These are phyloP conservation scores for Drosera spatulata DNA, from an alignment of 179 eudicot species.

Conservation along the genomic window DNA sequence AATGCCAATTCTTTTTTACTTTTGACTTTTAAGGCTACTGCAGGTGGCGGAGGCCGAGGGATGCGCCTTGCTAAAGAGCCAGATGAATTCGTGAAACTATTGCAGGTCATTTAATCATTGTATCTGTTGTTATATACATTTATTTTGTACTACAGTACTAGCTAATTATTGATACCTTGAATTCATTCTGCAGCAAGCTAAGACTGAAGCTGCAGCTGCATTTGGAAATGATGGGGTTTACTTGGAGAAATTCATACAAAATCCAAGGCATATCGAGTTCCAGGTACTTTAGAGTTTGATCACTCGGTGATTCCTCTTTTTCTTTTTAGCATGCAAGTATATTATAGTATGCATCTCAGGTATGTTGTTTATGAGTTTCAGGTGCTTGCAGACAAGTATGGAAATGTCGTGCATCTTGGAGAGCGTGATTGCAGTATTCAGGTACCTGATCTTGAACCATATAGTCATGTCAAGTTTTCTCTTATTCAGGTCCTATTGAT, in stretches of 20 bases:
- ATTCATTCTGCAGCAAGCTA: constrained; percentile 57
- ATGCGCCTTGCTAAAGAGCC: constrained; percentile 99
- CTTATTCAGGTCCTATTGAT: too few species aligned
- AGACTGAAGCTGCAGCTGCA: constrained; percentile 99
- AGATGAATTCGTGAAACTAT: constrained; percentile 85
- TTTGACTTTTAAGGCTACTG: constrained; percentile 67
- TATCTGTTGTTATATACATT: background rate
- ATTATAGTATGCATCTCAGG: background rate
- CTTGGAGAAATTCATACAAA: constrained; percentile 80
- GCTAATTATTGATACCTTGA: too few species aligned
- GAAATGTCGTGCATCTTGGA: constrained; percentile 96
- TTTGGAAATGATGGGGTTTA: constrained; percentile 97
- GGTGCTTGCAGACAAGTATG: constrained; percentile 97
- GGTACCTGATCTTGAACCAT: constrained; percentile 19
- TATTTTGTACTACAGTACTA: too few species aligned
- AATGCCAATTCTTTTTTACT: background rate
- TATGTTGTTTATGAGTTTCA: constrained; percentile 6
- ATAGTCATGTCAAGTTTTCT: too few species aligned
- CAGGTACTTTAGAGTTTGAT: constrained; percentile 44
- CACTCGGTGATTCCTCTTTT: background rate
- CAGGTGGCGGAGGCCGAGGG: constrained; percentile 99
- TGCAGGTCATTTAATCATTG: constrained; percentile 48
- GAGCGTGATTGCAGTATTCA: constrained; percentile 99
- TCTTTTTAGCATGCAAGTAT: constrained; percentile 1
- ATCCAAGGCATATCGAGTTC: constrained; percentile 98